Percentiles rank a stretch among this genome's conserved stretches.
Conservation (phyloP, 139 green algal species). For the Closterium sp. region DNA sequence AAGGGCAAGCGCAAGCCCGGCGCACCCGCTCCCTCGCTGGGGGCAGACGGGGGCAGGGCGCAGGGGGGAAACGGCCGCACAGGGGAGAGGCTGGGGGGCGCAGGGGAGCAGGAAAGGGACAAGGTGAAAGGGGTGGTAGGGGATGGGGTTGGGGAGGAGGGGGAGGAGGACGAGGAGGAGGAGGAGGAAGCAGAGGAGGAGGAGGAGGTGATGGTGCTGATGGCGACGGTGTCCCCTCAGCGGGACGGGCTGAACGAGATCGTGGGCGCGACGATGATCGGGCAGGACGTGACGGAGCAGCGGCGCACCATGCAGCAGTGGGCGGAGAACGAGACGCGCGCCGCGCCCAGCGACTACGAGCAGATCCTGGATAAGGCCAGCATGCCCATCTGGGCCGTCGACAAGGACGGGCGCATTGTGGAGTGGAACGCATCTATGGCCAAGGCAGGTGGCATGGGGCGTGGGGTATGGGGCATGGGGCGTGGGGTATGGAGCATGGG, state of each 20-base stretch:
- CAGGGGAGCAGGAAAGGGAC: not conserved
- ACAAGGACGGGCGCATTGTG: slow-evolving; percentile 28
- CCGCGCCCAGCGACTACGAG: slow-evolving; percentile 7
- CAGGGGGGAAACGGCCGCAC: too few relatives aligned
- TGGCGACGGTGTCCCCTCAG: slow-evolving; percentile 27
- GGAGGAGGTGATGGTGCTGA: slow-evolving; percentile 24
- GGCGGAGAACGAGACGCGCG: slow-evolving; percentile 4
- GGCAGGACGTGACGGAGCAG: slow-evolving; percentile 41
- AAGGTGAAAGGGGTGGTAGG: not conserved
- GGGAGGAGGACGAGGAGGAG: not conserved
- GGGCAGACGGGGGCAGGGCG: too few relatives aligned
- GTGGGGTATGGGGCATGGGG: too few relatives aligned
- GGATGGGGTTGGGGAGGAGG: not conserved
- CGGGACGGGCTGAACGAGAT: slow-evolving; percentile 25
- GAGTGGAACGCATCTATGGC: slow-evolving; percentile 35
- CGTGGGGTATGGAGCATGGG: too few relatives aligned
- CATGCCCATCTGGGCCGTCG: slow-evolving; percentile 32
- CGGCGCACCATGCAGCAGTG: slow-evolving; percentile 25
- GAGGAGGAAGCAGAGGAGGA: not conserved
- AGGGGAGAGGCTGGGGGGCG: not conserved
- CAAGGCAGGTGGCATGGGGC: slow-evolving; percentile 18
- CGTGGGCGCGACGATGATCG: slow-evolving; percentile 31
- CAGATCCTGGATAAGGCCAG: slow-evolving; percentile 32
- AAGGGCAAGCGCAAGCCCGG: not conserved
- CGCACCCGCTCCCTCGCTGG: too few relatives aligned